Conservation (phyloP, 768 basidiomycete genomes). For the Pleurotus platypus region DNA sequence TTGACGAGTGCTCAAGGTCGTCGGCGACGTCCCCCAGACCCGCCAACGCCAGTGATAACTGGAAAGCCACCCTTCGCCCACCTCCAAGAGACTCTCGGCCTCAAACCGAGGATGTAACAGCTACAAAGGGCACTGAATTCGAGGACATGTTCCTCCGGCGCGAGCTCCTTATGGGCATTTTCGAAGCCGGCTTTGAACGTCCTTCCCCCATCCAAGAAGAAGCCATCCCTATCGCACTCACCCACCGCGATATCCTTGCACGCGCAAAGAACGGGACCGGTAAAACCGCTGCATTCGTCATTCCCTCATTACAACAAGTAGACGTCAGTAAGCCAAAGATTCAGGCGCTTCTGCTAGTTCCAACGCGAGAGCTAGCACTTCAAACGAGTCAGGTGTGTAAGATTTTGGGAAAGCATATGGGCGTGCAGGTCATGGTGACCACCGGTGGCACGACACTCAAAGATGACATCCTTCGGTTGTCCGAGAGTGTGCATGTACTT, state of each 20-base stretch:
- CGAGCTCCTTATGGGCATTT: constrained; percentile 99
- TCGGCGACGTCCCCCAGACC: constrained; percentile 20
- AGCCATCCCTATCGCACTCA: constrained; percentile 92
- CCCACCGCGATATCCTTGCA: constrained; percentile 90
- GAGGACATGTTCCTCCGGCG: constrained; percentile 91
- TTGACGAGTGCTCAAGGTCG: neutral
- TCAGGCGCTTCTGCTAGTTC: constrained; percentile 94
- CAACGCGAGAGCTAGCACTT: constrained; percentile 96
- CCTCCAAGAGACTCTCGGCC: constrained; percentile 92
- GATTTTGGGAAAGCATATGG: constrained; percentile 93
- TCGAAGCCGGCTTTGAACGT: constrained; percentile 95
- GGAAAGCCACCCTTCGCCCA: constrained; percentile 77
- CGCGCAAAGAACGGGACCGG: constrained; percentile 97
- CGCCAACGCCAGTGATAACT: constrained; percentile 39
- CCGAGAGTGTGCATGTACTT: constrained; percentile 89
- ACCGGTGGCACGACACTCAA: constrained; percentile 97
- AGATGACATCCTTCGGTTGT: constrained; percentile 93
- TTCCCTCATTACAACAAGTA: constrained; percentile 92
- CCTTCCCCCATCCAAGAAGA: constrained; percentile 99
- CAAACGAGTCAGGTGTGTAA: constrained; percentile 99
- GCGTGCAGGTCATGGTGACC: constrained; percentile 96
- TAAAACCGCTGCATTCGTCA: constrained; percentile 98
- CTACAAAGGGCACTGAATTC: constrained; percentile 91
- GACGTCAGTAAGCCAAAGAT: constrained; percentile 83
- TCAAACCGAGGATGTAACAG: constrained; percentile 96